phyloP scores from a whole-genome alignment of 2,329 filamentous ascomycete species.

The Onygenales sp. region DNA sequence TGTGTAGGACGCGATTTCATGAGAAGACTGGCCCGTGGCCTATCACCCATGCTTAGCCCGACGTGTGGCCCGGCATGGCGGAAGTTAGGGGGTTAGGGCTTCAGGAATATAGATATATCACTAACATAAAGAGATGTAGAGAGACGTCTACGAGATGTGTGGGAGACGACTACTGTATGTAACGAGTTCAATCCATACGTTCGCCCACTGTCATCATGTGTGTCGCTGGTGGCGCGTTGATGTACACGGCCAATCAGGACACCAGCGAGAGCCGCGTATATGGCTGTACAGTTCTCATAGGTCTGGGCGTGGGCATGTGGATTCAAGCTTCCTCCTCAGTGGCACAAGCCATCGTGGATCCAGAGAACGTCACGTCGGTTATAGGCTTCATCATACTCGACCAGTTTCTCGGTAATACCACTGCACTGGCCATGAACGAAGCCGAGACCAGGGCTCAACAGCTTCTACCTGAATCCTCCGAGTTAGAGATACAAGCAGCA shows the following conservation, averaged over 20 bases:
- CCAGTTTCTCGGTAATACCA: background rate
- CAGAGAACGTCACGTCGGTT: background rate
- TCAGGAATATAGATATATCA: too few species aligned
- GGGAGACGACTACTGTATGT: too few species aligned
- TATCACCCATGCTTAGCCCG: too few species aligned
- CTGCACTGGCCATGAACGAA: background rate
- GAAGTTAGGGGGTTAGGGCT: too few species aligned
- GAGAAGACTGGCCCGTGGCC: too few species aligned
- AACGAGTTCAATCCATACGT: too few species aligned
- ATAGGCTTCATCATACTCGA: background rate
- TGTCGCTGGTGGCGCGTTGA: constrained; percentile 5
- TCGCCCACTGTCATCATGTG: too few species aligned
- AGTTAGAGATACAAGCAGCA: background rate
- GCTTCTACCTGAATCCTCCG: background rate
- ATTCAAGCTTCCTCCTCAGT: background rate
- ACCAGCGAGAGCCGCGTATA: constrained; percentile 16
- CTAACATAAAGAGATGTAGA: too few species aligned
- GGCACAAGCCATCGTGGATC: background rate
- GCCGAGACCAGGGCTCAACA: background rate
- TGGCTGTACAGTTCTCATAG: constrained; percentile 29
- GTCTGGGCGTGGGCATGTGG: constrained; percentile 21
- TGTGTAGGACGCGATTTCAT: too few species aligned
- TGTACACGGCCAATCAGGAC: constrained; percentile 10
- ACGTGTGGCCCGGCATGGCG: too few species aligned
- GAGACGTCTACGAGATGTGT: too few species aligned